Percentiles rank a stretch among this genome's conserved stretches.
Conservation (phyloP, 2,329 filamentous ascomycete species). For the Westerdykella sp. region DNA sequence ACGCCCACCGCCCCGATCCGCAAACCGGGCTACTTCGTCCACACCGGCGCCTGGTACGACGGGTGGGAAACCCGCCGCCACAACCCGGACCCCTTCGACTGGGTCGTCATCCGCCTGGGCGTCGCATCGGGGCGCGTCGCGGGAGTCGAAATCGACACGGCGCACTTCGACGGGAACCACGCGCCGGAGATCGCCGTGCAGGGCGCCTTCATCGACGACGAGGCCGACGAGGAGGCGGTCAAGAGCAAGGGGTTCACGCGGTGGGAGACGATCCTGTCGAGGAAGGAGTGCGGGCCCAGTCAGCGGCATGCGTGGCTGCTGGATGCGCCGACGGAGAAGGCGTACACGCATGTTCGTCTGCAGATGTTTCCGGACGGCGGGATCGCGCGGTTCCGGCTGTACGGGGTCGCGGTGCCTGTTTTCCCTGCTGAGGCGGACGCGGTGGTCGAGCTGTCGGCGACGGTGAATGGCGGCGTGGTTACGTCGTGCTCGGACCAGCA, state of each 20-base stretch:
- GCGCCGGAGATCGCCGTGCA: conserved; percentile 74
- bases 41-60: conserved; percentile 59
- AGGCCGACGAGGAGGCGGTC: conserved; percentile 58
- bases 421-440: conserved; percentile 61
- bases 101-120: conserved; percentile 55
- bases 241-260: conserved; percentile 33
- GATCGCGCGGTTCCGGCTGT: conserved; percentile 73
- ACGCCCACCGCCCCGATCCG: conserved; percentile 52
- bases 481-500: conserved; percentile 75
- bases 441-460: conserved; percentile 69
- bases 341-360: conserved; percentile 72
- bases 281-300: conserved; percentile 66
- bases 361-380: conserved; percentile 85
- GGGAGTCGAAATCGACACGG: conserved; percentile 74
- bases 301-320: conserved; percentile 70
- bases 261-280: conserved; percentile 67
- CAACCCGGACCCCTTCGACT: conserved; percentile 53
- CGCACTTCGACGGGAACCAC: conserved; percentile 77
- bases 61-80: conserved; percentile 60
- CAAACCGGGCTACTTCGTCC: conserved; percentile 53
- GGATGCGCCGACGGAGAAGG: conserved; percentile 49
- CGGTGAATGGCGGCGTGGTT: conserved; percentile 71
- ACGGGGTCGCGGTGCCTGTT: conserved; percentile 68
- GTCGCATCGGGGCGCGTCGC: conserved; percentile 63
- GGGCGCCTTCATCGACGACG: conserved; percentile 57